Conservation (phyloP, 176 grass and related monocot species). For the Guadua angustifolia region DNA sequence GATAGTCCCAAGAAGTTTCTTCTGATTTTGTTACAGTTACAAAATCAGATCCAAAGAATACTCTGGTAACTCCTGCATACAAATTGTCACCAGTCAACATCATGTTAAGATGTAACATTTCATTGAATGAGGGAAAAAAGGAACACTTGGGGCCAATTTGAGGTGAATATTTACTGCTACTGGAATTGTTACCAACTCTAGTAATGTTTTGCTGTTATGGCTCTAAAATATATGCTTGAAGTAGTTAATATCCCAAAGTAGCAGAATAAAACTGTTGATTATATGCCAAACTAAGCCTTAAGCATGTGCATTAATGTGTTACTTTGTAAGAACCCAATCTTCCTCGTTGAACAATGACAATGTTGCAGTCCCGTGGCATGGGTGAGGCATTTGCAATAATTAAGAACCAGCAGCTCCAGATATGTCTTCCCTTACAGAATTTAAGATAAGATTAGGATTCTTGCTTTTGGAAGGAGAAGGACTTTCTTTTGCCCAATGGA, state of each 20-base stretch:
- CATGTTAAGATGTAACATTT: slow-evolving; percentile 7
- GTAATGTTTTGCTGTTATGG: neutral
- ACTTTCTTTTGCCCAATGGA: neutral
- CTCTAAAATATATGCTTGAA: slow-evolving; percentile 9
- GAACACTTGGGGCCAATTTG: neutral
- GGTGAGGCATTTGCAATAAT: neutral
- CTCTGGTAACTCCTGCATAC: slow-evolving; percentile 80
- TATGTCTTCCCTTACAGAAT: neutral
- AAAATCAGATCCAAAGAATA: slow-evolving; percentile 96
- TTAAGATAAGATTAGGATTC: slow-evolving; percentile 17
- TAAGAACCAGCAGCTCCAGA: slow-evolving; percentile 5
- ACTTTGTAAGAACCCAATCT: slow-evolving; percentile 11
- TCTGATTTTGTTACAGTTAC: slow-evolving; percentile 95
- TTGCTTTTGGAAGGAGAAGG: neutral
- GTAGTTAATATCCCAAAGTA: neutral
- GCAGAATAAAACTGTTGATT: neutral
- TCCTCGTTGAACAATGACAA: slow-evolving; percentile 4
- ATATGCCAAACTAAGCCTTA: slow-evolving; percentile 17
- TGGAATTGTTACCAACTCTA: neutral
- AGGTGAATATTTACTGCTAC: neutral
- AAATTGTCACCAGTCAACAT: slow-evolving; percentile 24
- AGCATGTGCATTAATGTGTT: neutral
- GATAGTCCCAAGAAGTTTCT: slow-evolving; percentile 88
- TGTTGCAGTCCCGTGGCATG: neutral
- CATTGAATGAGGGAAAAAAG: neutral